Evolutionary conservation across 1,284 basidiomycete genomes (phyloP), one percentile per base, ranked within the genome.

Genomic region (Phaffia rhodozyma): DNA sequence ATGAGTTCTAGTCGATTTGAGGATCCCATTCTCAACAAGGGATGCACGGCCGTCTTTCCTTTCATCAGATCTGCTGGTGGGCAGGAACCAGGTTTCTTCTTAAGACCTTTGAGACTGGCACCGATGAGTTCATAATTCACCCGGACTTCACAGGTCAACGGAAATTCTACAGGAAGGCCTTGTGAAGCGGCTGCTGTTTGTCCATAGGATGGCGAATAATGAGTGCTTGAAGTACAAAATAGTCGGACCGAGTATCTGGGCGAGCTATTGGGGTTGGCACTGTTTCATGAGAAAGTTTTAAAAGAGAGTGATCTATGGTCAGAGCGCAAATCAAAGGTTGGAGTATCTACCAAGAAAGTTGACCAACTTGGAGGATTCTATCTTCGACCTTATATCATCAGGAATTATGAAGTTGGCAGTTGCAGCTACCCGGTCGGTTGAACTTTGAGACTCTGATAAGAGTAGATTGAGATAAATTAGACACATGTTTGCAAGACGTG

Each of bases 41-140:
- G 49, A 50, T 43, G 29, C 29, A 55, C 68, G 9, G 67, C 67
- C 1, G 66, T 58, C n/a, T 67, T 72, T 51, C 66, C 76, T 73
- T 82, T 85, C 49, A 82, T 82, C 49, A 97, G 75, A 72, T 94
- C 86, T 13, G 91, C 86, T 0, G 92, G 92, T 23, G 92, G 91
- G 0, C 92, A 89, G 59, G 90, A 96, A 0, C 92, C 92, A n/a
- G 91, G 86, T 72, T 91, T 94, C 76, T 96, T 96, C 79, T 96
- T 93, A 70, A 97, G 77, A 1, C 93, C 93, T 72, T 91, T 90
- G 69, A 91, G 77, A 73, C 87, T 93, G 60, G 87, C 89, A 16
- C 78, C 78, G 38, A 94, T 76, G 57, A 81, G 78, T 3, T 79
- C 79, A 64, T 79, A 80, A 73, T 97, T 94, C 49, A 96, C 83